Percentiles rank a stretch among this genome's conserved stretches.
Conservation (phyloP, 768 basidiomycete species). For the Cystobasidium onofrii region DNA sequence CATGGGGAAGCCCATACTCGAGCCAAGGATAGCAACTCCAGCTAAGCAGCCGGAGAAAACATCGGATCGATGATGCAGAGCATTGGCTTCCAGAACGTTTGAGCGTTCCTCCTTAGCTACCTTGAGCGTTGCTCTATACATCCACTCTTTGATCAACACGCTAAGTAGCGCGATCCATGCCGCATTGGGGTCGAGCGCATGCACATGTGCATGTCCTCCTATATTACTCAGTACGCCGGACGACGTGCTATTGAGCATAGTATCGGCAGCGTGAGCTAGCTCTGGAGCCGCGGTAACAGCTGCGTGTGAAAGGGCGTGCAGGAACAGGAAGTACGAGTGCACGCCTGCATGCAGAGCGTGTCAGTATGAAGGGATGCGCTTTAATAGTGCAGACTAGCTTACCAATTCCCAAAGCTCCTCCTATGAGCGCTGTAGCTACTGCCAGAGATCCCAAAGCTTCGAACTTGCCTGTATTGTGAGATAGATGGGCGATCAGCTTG, state of each 20-base stretch:
- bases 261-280: constrained; percentile 19
- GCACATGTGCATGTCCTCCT: constrained; percentile 49
- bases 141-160: constrained; percentile 79
- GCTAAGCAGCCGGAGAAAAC: constrained; percentile 88
- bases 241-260: constrained; percentile 36
- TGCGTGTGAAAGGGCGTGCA: constrained; percentile 62
- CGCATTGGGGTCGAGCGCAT: constrained; percentile 77
- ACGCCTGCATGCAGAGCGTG: constrained; percentile 52
- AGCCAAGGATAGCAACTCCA: constrained; percentile 78
- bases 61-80: constrained; percentile 94
- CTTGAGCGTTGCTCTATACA: constrained; percentile 59
- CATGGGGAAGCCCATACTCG: constrained; percentile 63
- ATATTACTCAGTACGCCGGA: constrained; percentile 37
- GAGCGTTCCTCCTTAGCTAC: constrained; percentile 87
- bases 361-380: neutral
- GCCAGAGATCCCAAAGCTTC: constrained; percentile 90
- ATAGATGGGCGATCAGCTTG: neutral
- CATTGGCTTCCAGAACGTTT: constrained; percentile 89
- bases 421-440: constrained; percentile 75
- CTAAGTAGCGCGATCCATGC: constrained; percentile 87
- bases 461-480: constrained; percentile 61
- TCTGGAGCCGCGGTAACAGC: constrained; percentile 42
- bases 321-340: constrained; percentile 77
- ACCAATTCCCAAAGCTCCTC: constrained; percentile 66
- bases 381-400: neutral